Base-by-base conservation (phyloP, 345 rosid species). In the Balakata baccata region DNA sequence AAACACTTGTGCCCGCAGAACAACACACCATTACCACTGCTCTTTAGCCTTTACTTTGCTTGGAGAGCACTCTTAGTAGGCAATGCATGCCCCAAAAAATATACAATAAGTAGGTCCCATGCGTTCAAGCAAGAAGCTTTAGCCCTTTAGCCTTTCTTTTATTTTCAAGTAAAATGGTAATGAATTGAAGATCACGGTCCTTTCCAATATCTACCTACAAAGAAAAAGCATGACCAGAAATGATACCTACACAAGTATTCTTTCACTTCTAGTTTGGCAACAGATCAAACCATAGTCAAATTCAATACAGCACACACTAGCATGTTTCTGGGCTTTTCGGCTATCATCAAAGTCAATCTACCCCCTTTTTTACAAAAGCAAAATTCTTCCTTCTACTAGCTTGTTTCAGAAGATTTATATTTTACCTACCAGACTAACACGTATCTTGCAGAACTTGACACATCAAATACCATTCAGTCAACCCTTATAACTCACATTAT, bases 31-130 rank as follows among this genome's bases (percentile, higher is more conserved):
- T 25, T 37, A 34, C 59, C 14, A n/a, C 64, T 66, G 63, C 62
- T 56, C 23, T 54, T n/a, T n/a, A n/a, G n/a, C n/a, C n/a, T n/a
- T 23, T 29, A 74, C 91, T 84, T 89, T 86, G 85, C 91, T 86
- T 89, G 77, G 43, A 64, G 72, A 72, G 75, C 86, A 89, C 91
- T 86, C 94, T 62, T 69, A 80, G 89, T 43, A 43, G 47, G 47
- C 81, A 29, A 29, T 29, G 34, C 34, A 87, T 85, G 84, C 69
- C 74, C 74, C 79, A 59, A 66, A 84, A 78, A 77, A 62, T 58
- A 18, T 69, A 14, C 53, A 29, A 14, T 18, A n/a, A 7, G 76
- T 70, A 41, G 74, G 51, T 52, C 68, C 70, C 84, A 74, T 79
- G 56, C 68, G 70, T 78, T 73, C 64, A 78, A 66, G 69, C 66